Percentiles rank a stretch among this genome's conserved stretches.
These are phyloP conservation scores for Pichia sp. DNA, from an alignment of 1,139 yeast genomes.

Conservation along the genomic window DNA sequence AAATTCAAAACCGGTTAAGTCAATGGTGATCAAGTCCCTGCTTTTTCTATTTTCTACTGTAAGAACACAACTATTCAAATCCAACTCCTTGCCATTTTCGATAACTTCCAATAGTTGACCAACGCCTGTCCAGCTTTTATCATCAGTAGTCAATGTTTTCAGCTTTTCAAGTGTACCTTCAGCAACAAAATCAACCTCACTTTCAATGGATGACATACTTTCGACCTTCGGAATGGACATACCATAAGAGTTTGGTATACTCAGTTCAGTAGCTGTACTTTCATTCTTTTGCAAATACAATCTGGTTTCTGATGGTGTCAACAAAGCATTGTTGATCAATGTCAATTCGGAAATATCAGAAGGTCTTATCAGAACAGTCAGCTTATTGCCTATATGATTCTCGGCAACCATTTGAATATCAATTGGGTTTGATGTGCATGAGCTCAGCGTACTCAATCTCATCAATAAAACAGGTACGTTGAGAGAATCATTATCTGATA, in stretches of 20 bases:
- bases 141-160: not conserved
- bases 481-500: not conserved
- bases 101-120: slow-evolving; percentile 8
- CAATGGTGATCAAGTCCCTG: slow-evolving; percentile 1
- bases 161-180: not conserved
- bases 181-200: not conserved
- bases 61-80: slow-evolving; percentile 14
- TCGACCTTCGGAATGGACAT: slow-evolving; percentile 3
- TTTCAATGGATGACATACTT: slow-evolving; percentile 1
- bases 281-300: slow-evolving; percentile 2
- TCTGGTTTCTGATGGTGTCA: slow-evolving; percentile 5
- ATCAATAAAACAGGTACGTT: slow-evolving; percentile 5
- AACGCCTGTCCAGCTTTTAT: slow-evolving; percentile 13
- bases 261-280: slow-evolving; percentile 9
- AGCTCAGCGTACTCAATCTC: slow-evolving; percentile 9
- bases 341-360: slow-evolving; percentile 3
- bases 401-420: slow-evolving; percentile 23
- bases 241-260: not conserved
- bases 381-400: slow-evolving; percentile 17
- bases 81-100: slow-evolving; percentile 6
- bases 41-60: slow-evolving; percentile 1
- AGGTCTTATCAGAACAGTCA: slow-evolving; percentile 16
- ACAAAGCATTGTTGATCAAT: slow-evolving; percentile 10
- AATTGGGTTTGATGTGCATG: slow-evolving; percentile 16
- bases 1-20: slow-evolving; percentile 16